Evolutionary conservation across 2,329 filamentous ascomycete genomes (phyloP).

Genomic region (Lachnellula suecica): DNA sequence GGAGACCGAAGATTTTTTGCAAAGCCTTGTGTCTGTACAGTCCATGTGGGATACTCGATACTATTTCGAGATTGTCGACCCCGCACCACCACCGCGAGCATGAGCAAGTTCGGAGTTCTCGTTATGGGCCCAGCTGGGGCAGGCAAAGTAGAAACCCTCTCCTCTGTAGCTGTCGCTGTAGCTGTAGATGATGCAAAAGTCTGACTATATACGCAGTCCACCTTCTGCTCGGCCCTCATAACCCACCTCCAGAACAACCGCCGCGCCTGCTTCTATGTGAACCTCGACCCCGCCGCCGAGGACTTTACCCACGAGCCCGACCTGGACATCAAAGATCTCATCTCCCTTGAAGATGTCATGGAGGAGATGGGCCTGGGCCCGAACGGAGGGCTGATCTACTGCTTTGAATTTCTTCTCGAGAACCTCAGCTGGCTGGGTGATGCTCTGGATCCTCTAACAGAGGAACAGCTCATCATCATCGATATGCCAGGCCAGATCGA

Average conservation of each 20-base stretch:
- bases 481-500: conserved; percentile 99
- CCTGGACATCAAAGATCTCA: conserved; percentile 92
- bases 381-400: conserved; percentile 92
- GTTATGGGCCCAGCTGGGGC: conserved; percentile 96
- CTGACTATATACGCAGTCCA: conserved; percentile 56
- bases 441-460: conserved; percentile 78
- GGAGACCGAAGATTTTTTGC: not conserved
- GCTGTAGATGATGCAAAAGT: not conserved
- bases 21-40: not conserved
- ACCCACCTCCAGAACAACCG: conserved; percentile 88
- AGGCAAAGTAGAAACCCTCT: conserved; percentile 66
- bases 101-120: conserved; percentile 94
- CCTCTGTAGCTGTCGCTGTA: not conserved
- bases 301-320: conserved; percentile 88
- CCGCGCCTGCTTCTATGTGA: conserved; percentile 96
- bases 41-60: not conserved
- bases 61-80: conserved; percentile 2
- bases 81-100: not conserved
- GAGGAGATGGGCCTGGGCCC: conserved; percentile 88
- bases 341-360: conserved; percentile 94
- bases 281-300: conserved; percentile 95
- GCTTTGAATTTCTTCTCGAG: conserved; percentile 93
- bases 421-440: conserved; percentile 91
- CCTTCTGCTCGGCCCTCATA: conserved; percentile 91
- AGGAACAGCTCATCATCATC: conserved; percentile 96